Conservation (phyloP, 352 stramenopile genomes). For the Pythium rhizo-oryzae region DNA sequence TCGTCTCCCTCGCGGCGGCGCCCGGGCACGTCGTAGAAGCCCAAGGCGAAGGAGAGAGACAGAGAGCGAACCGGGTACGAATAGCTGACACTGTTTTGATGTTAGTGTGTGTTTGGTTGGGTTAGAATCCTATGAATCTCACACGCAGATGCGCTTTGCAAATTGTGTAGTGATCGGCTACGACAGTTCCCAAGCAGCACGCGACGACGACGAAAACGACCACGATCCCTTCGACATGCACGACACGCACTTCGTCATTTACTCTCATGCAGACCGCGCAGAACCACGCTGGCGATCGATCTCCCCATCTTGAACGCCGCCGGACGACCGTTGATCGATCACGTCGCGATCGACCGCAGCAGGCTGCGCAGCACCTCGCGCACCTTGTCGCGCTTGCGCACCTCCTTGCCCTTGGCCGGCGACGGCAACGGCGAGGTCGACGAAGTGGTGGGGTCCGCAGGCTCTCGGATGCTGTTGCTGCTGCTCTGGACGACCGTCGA, state of each 20-base stretch:
- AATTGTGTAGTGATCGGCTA: no score
- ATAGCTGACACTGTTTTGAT: not conserved
- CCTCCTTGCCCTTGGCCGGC: constrained; percentile 7
- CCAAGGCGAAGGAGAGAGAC: not conserved
- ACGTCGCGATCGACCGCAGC: constrained; percentile 20
- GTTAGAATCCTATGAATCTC: no score
- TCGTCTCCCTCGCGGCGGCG: not conserved
- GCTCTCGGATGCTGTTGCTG: not conserved
- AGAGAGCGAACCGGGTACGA: not conserved
- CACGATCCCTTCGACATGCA: no score
- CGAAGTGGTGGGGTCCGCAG: not conserved
- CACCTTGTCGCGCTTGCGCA: constrained; percentile 34
- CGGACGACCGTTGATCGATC: not conserved
- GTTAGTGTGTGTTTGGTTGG: no score
- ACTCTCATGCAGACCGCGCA: not conserved
- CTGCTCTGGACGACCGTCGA: constrained; percentile 25
- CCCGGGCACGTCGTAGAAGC: constrained; percentile 5
- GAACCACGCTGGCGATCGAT: not conserved
- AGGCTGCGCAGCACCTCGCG: constrained; percentile 24
- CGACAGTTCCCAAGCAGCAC: no score
- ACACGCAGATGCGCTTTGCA: no score
- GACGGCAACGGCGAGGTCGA: not conserved
- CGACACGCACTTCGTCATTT: not conserved
- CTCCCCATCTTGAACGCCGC: not conserved
- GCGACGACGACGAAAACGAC: no score